Evolutionary conservation across 2,329 filamentous ascomycete species (phyloP), one percentile per base, ranked within the genome.

Genomic region (Sporothrix brunneoviolacea): DNA sequence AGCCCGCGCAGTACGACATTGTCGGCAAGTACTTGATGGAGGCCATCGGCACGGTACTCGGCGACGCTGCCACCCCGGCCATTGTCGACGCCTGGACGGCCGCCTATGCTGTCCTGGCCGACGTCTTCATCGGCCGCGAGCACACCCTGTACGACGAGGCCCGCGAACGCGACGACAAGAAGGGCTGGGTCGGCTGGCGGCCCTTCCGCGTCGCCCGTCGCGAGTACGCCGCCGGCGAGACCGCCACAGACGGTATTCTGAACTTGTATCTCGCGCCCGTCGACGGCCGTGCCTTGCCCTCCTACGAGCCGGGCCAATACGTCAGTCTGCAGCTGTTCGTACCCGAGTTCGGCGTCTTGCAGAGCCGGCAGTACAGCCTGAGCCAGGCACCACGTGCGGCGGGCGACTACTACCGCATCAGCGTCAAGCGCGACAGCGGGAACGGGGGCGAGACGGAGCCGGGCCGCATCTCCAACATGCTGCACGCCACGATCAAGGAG

Each of bases 321-420:
- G 75, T 89, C 61, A 84, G 80, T 37, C 65, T 90, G 47, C 78
- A 78, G 57, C 64, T 85, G 1, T 70, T 75, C 40, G 74, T 89
- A 1, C 79, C 82, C 0, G 70, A 74, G 42, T 72, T 85, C 19
- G 76, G 77, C n/a, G 73, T 83, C 57, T 68, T 74, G 52, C 88
- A 91, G 65, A 80, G 81, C 51, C 71, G 87, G 50, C 87, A 91
- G 70, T 91, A 89, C 70, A 86, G 82, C 41, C 71, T 91, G 50
- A 85, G 80, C 60, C 81, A 86, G 58, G 72, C 68, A 3, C 71
- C 73, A 4, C 57, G 57, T 21, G 58, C 58, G n/a, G 71, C 74
- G 42, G 74, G 73, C 8, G 69, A 70, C 15, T 76, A 81, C 65
- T 88, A 88, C 67, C 79, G 87, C 49, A 82, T 91, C 68, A 86